Evolutionary conservation across 805 yeast genomes (phyloP).

Genomic region (Candida andamanensis): DNA sequence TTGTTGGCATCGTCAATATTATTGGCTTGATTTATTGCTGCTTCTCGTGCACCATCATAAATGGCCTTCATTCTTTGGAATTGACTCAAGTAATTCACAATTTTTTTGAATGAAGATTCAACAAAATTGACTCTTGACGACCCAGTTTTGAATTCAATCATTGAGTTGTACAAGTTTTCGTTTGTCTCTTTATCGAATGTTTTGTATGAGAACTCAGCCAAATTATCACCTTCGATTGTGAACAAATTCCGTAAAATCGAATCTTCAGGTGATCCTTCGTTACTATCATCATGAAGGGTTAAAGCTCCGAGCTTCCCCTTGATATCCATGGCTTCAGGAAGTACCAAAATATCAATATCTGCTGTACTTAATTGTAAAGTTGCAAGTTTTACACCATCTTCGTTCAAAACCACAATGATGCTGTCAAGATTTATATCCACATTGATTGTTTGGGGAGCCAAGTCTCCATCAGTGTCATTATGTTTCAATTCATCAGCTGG

Average conservation of each 20-base stretch:
- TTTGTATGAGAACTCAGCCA: slow-evolving; percentile 81
- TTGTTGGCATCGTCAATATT: slow-evolving; percentile 53
- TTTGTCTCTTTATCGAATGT: slow-evolving; percentile 59
- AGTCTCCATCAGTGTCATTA: slow-evolving; percentile 53
- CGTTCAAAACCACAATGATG: slow-evolving; percentile 69
- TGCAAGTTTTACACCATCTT: slow-evolving; percentile 77
- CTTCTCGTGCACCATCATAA: slow-evolving; percentile 86
- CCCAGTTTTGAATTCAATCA: slow-evolving; percentile 63
- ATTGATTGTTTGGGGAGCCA: slow-evolving; percentile 70
- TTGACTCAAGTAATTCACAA: slow-evolving; percentile 62
- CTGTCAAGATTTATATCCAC: slow-evolving; percentile 68
- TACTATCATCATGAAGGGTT: slow-evolving; percentile 69
- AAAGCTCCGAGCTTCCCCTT: slow-evolving; percentile 72
- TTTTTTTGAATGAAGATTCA: slow-evolving; percentile 70
- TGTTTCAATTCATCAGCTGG: slow-evolving; percentile 71
- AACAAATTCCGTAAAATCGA: slow-evolving; percentile 62
- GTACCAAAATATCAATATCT: slow-evolving; percentile 53
- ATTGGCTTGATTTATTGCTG: slow-evolving; percentile 78
- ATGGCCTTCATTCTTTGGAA: slow-evolving; percentile 81
- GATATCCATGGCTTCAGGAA: slow-evolving; percentile 76
- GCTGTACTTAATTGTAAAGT: slow-evolving; percentile 75
- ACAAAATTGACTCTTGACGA: slow-evolving; percentile 73
- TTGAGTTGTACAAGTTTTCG: slow-evolving; percentile 47
- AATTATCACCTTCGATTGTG: slow-evolving; percentile 72
- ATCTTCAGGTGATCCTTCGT: slow-evolving; percentile 54